Conservation (phyloP, 1,284 basidiomycete species). For the Malassezia furfur region DNA sequence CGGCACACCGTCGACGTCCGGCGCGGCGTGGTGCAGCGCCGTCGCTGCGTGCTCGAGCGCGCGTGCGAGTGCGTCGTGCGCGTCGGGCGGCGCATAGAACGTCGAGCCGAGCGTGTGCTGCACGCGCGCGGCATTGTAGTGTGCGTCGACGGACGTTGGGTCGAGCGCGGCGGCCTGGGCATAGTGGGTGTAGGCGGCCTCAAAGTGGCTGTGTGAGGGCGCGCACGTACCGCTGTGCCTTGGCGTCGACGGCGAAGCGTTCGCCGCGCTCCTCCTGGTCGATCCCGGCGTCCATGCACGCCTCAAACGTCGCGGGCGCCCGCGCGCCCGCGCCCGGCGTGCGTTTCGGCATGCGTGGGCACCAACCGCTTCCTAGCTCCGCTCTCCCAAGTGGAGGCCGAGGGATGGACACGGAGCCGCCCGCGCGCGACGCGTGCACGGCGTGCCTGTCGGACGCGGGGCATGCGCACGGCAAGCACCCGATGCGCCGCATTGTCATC, state of each 20-base stretch:
- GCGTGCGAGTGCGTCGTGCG: neutral
- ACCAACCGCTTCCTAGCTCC: neutral
- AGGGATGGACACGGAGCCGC: neutral
- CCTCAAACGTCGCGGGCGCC: constrained; percentile 7
- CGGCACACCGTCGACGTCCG: neutral
- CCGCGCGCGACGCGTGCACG: neutral
- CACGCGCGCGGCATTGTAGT: constrained; percentile 18
- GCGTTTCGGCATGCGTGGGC: neutral
- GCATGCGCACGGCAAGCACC: constrained; percentile 6
- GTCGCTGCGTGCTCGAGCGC: neutral
- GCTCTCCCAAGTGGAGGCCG: neutral
- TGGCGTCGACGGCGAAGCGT: constrained; percentile 9
- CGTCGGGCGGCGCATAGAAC: neutral
- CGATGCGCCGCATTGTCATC: constrained; percentile 7
- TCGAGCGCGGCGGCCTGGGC: neutral
- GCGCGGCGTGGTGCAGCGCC: neutral
- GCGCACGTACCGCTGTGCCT: constrained; percentile 9
- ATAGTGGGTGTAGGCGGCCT: constrained; percentile 3
- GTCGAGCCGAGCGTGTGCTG: constrained; percentile 11
- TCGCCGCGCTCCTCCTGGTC: constrained; percentile 17
- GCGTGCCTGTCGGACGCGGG: neutral
- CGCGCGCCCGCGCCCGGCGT: neutral
- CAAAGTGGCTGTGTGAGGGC: constrained; percentile 5
- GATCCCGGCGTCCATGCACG: constrained; percentile 17
- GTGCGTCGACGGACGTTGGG: constrained; percentile 7